These are phyloP conservation scores for Penicillium subrubescens DNA, from an alignment of 495 filamentous ascomycete genomes.

Conservation along the genomic window DNA sequence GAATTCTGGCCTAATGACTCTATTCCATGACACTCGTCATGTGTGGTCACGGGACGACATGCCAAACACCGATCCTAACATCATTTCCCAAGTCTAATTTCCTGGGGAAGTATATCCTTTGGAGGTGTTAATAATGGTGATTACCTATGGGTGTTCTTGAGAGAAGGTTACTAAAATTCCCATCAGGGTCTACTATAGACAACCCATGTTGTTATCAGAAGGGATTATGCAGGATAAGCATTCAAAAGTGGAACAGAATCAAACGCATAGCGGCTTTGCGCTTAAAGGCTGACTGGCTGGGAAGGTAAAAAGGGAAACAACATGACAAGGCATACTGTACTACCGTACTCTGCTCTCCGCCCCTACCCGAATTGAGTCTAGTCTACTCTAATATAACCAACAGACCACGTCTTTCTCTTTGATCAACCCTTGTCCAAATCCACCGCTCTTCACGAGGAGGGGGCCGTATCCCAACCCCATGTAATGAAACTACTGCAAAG, in stretches of 20 bases:
- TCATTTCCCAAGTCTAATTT: background rate
- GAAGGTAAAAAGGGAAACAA: background rate
- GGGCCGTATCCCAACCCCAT: background rate
- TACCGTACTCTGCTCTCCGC: background rate
- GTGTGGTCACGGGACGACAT: background rate
- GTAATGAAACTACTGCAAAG: background rate
- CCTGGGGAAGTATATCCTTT: background rate
- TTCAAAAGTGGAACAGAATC: background rate
- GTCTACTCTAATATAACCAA: background rate
- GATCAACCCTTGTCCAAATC: background rate
- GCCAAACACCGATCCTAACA: background rate
- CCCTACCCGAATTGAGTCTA: background rate
- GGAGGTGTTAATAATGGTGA: background rate
- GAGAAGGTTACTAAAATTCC: background rate
- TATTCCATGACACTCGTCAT: background rate
- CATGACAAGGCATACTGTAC: background rate
- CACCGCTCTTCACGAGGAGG: background rate
- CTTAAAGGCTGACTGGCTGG: background rate
- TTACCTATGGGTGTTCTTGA: background rate
- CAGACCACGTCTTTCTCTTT: slow-evolving; percentile 1
- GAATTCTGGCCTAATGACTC: background rate
- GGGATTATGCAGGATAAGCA: background rate
- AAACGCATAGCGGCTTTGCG: background rate
- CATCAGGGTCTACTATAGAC: background rate
- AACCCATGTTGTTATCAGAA: background rate